Evolutionary conservation across 2,329 filamentous ascomycete species (phyloP).

Genomic region (Aspergillus sp.): DNA sequence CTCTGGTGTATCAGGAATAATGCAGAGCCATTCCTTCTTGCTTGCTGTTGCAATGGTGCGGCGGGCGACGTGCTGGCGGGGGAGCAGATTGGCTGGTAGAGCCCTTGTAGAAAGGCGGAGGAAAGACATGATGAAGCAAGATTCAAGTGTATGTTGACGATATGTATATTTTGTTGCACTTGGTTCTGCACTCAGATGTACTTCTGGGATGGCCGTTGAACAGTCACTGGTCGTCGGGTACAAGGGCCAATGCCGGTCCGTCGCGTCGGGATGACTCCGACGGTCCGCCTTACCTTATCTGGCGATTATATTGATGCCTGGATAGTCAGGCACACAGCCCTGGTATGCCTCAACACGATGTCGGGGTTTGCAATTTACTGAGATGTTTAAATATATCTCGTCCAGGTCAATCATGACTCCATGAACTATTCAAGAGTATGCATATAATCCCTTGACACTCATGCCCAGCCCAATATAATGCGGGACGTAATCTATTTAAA

Average conservation of each 20-base stretch:
- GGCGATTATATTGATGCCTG: background rate
- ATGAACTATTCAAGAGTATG: too few species aligned
- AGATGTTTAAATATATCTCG: background rate
- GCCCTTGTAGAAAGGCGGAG: background rate
- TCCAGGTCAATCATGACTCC: background rate
- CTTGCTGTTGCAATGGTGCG: background rate
- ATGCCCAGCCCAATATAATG: too few species aligned
- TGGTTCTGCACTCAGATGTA: background rate
- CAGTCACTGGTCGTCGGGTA: background rate
- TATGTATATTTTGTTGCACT: background rate
- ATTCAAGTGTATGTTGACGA: background rate
- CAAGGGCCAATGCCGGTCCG: background rate
- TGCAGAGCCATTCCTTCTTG: slow-evolving; percentile 66
- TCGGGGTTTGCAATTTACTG: background rate
- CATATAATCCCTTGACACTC: too few species aligned
- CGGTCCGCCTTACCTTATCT: background rate
- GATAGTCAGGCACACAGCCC: background rate
- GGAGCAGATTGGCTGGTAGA: background rate
- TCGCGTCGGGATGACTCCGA: background rate
- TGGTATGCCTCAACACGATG: too few species aligned
- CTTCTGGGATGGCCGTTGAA: background rate
- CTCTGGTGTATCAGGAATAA: slow-evolving; percentile 68
- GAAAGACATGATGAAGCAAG: background rate
- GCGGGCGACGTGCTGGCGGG: background rate
- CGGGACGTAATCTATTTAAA: too few species aligned